Conservation (phyloP, 176 grass and related monocot species). For the Triticum timopheevii region DNA sequence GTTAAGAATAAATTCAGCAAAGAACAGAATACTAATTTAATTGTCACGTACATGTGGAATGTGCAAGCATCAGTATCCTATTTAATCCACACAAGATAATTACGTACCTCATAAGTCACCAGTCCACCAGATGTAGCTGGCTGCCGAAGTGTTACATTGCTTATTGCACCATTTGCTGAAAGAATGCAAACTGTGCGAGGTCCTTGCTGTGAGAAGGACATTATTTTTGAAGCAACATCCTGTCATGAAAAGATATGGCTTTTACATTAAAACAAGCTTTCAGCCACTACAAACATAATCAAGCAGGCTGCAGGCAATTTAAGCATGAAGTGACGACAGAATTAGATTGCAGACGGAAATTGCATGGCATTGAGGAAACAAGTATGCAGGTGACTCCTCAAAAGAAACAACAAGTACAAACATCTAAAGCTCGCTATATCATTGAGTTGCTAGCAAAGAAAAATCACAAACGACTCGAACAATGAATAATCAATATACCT, state of each 20-base stretch:
- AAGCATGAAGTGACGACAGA: background rate
- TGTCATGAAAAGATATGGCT: slow-evolving; percentile 36
- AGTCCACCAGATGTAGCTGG: slow-evolving; percentile 95
- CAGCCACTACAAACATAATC: background rate
- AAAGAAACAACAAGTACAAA: background rate
- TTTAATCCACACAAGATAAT: background rate
- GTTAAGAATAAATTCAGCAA: background rate
- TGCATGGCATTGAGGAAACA: background rate
- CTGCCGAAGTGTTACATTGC: slow-evolving; percentile 94
- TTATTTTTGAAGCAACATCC: slow-evolving; percentile 99
- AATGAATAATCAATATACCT: background rate
- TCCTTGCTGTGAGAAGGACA: slow-evolving; percentile 99
- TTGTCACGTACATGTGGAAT: background rate
- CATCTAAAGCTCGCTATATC: background rate
- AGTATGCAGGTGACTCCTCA: background rate
- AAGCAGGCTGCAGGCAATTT: background rate
- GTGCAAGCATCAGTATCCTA: background rate
- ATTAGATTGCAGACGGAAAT: background rate
- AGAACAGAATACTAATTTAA: background rate
- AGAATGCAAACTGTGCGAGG: slow-evolving; percentile 96
- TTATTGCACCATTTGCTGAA: slow-evolving; percentile 94
- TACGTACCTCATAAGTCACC: slow-evolving; percentile 88
- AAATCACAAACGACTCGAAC: background rate
- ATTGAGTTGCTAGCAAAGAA: background rate
- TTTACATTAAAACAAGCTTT: slow-evolving; percentile 18